Conservation (phyloP, 225 moss, liverwort and hornwort species). For the Antitrichia curtipendula region DNA sequence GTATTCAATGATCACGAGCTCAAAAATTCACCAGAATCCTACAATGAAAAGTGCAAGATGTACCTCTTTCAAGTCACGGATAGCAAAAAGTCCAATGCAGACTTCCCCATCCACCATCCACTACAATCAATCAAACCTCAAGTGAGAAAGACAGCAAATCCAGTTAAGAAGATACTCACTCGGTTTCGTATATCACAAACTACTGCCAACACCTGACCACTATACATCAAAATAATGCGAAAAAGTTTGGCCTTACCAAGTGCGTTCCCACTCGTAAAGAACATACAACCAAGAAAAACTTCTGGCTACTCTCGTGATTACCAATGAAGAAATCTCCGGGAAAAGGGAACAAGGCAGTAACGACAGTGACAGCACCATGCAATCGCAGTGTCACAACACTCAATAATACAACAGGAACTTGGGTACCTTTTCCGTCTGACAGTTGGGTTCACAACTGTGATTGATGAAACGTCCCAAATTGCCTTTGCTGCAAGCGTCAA, state of each 20-base stretch:
- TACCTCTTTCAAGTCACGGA: conserved; percentile 72
- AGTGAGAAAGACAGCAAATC: background rate
- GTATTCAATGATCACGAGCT: background rate
- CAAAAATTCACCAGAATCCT: background rate
- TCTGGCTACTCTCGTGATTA: background rate
- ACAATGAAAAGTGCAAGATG: background rate
- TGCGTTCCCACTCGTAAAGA: background rate
- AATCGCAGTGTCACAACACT: background rate
- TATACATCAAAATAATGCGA: background rate
- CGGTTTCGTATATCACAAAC: background rate
- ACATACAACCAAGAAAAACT: background rate
- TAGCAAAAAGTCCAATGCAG: conserved; percentile 88
- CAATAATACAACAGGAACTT: background rate
- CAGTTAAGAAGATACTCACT: background rate
- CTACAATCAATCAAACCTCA: conserved; percentile 13
- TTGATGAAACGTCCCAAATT: conserved; percentile 86
- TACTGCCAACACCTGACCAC: background rate
- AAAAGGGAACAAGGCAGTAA: background rate
- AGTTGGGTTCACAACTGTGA: conserved; percentile 92
- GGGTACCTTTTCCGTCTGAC: conserved; percentile 75
- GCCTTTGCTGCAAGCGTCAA: conserved; percentile 94
- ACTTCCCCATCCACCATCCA: conserved; percentile 97
- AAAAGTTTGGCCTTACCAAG: background rate
- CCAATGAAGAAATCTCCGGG: background rate
- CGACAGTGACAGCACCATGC: background rate